Evolutionary conservation across 2,329 filamentous ascomycete species (phyloP).

Genomic region (Aspergillus awamori): DNA sequence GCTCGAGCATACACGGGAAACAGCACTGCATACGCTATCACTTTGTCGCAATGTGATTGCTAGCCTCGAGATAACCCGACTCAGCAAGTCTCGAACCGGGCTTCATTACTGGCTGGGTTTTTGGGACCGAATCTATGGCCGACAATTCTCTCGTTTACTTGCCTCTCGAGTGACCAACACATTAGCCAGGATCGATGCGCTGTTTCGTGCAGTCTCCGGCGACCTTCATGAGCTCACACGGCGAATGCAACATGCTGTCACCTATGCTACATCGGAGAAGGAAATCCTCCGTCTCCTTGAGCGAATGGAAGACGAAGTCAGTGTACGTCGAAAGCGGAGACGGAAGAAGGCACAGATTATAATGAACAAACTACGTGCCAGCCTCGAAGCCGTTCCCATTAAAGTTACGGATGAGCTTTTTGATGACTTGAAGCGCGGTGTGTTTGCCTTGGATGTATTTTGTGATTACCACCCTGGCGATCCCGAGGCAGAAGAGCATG

Average conservation of each 20-base stretch:
- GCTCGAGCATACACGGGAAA: slow-evolving; percentile 24
- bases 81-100: slow-evolving; percentile 34
- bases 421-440: slow-evolving; percentile 35
- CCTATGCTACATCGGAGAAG: slow-evolving; percentile 21
- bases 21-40: slow-evolving; percentile 28
- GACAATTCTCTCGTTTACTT: slow-evolving; percentile 21
- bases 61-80: slow-evolving; percentile 33
- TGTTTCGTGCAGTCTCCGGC: slow-evolving; percentile 30
- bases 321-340: slow-evolving; percentile 23
- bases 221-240: slow-evolving; percentile 30
- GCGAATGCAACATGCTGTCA: slow-evolving; percentile 23
- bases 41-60: slow-evolving; percentile 32
- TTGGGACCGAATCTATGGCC: slow-evolving; percentile 33
- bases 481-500: slow-evolving; percentile 27
- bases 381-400: slow-evolving; percentile 34
- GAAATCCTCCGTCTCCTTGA: slow-evolving; percentile 28
- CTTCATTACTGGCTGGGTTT: slow-evolving; percentile 32
- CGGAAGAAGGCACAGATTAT: slow-evolving; percentile 27
- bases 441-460: slow-evolving; percentile 33
- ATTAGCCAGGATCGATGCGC: slow-evolving; percentile 26
- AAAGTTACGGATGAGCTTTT: slow-evolving; percentile 32
- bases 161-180: slow-evolving; percentile 19
- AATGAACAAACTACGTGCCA: slow-evolving; percentile 27
- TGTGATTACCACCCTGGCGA: slow-evolving; percentile 39
- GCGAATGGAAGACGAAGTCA: slow-evolving; percentile 31